Evolutionary conservation across 1,139 yeast genomes (phyloP).

Genomic region (Lodderomyces parapsilosis): DNA sequence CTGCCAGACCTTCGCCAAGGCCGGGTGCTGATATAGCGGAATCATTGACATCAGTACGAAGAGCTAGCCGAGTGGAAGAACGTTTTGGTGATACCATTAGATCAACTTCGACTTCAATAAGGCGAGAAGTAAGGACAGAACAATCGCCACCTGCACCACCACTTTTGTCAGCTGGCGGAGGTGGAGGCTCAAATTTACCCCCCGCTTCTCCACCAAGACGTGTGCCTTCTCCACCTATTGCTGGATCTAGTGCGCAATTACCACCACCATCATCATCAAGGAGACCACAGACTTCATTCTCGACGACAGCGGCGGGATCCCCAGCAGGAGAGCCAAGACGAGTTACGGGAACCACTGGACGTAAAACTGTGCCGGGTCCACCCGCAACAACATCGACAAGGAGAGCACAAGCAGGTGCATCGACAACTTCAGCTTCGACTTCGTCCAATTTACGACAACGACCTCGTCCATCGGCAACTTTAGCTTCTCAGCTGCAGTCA

Average conservation of each 20-base stretch:
- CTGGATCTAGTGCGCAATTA: slow-evolving; percentile 3
- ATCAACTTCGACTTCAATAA: slow-evolving; percentile 1
- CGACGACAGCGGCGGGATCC: slow-evolving; percentile 3
- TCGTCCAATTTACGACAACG: slow-evolving; percentile 3
- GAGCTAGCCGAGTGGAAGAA: background rate
- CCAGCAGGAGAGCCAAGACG: background rate
- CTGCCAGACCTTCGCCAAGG: slow-evolving; percentile 4
- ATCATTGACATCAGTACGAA: background rate
- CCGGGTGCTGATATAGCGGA: slow-evolving; percentile 2
- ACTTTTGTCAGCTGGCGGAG: slow-evolving; percentile 1
- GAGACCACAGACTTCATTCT: slow-evolving; percentile 1
- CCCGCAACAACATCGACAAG: background rate
- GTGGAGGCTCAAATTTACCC: slow-evolving; percentile 2
- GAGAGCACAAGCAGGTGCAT: background rate
- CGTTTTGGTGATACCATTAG: slow-evolving; percentile 4
- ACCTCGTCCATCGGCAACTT: background rate
- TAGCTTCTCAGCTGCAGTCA: background rate
- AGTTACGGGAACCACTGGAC: slow-evolving; percentile 3
- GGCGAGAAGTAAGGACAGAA: background rate
- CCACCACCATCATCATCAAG: slow-evolving; percentile 1
- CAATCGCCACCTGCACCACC: background rate
- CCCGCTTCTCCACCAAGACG: slow-evolving; percentile 1
- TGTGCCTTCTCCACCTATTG: background rate
- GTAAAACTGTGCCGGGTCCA: slow-evolving; percentile 5
- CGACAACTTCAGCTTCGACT: background rate